Evolutionary conservation across 169 alveolate species (phyloP), one percentile per base, ranked within the genome.

Genomic region (Plasmodium relictum): DNA sequence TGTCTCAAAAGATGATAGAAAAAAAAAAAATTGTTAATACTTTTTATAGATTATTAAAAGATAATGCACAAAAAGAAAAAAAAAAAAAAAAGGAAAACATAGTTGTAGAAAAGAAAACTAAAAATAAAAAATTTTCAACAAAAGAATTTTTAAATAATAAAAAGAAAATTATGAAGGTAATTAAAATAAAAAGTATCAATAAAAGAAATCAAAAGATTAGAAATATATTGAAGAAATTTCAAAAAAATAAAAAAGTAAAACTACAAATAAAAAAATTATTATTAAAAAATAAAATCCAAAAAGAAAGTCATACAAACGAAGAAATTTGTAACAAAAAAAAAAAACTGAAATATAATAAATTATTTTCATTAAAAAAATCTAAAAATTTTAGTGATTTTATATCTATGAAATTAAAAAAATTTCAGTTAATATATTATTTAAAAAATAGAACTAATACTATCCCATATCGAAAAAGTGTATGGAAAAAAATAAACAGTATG

Each of bases 1-100:
- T 83, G 83, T 83, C 91, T 4, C 72, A 69, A 52, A 83, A 54
- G 52, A 66, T 52, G 31, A 52, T 83, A 50, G 72, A 83, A 56
- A 31, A 31, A 31, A 31, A 31, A 31, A 31, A 31, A 31, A 31
- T 1, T 31, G 39, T 31, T 31, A 31, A 31, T 31, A 3, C 39
- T 31, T 31, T 31, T 2, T 31, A 31, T 31, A 31, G 39, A 31
- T 31, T 31, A 2, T 31, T 31, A 31, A 31, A 31, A 31, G 39
- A 31, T 31, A 31, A 31, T 3, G 1, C 39, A 31, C n/a, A n/a
- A n/a, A 31, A 2, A 3, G 3, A 2, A 3, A 31, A 31, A 31
- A 31, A 31, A 31, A 31, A 31, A 6, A 74, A 5, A 39, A 26
- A 24, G 7, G 74, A 68, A 3, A 68, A 42, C 37, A 31, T 31